A percentile compares a stretch with the other conserved stretches of the same genome.
Conservation (phyloP, 192 early-diverging fungal species). For the Coemansia sp. region DNA sequence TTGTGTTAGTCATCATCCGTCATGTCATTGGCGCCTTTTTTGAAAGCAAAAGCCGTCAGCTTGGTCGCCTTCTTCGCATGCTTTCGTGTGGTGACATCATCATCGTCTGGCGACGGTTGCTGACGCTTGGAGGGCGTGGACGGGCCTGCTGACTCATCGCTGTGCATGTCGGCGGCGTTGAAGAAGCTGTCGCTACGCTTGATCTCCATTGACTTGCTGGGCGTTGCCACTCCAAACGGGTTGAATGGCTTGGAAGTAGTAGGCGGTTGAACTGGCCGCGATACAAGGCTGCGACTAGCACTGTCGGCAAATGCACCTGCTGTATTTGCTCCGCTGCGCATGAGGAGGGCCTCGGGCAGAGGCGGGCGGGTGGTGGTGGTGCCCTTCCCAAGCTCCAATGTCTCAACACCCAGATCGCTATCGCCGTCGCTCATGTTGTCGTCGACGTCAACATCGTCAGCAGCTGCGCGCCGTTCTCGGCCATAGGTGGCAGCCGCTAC, state of each 20-base stretch:
- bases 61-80: constrained; percentile 28
- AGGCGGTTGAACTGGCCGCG: constrained; percentile 27
- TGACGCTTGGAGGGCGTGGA: constrained; percentile 31
- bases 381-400: not conserved
- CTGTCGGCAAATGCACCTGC: not conserved
- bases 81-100: constrained; percentile 16
- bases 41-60: constrained; percentile 32
- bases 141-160: constrained; percentile 8
- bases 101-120: not conserved
- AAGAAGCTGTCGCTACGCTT: constrained; percentile 55
- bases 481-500: constrained; percentile 22
- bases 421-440: not conserved
- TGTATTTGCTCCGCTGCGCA: not conserved
- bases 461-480: not conserved
- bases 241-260: constrained; percentile 51
- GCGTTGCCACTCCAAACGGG: constrained; percentile 44
- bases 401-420: not conserved
- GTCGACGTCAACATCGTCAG: not conserved
- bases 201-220: constrained; percentile 44
- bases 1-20: not conserved
- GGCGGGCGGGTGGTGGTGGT: not conserved
- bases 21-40: constrained; percentile 11
- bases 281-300: constrained; percentile 9
- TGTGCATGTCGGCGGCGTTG: constrained; percentile 32
- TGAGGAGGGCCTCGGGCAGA: not conserved